Base-by-base conservation (phyloP, 768 basidiomycete species). In the Collybia sordida region DNA sequence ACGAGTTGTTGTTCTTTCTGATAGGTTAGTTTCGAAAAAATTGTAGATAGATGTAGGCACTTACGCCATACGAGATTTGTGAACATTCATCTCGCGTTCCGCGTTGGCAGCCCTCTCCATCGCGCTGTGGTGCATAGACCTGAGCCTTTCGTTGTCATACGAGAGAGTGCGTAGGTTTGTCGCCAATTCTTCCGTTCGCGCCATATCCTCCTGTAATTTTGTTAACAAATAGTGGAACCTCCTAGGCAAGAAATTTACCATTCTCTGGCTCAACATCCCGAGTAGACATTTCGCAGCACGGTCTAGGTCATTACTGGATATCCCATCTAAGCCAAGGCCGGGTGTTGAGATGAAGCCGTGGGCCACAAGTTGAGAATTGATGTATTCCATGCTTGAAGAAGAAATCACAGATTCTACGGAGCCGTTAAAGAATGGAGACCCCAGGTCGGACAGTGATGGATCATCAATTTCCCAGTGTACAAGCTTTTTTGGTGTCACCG, bases 61-160 rank as follows among this genome's bases (percentile, higher is more conserved):
- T 53, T 63, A 93, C 91, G 73, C 73, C 41, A 86, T 69, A 49
- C 84, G 82, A 17, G 88, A 82, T 61, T 90, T 90, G 63, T 85
- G 79, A 35, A 85, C 59, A 60, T 84, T 86, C 61, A 75, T 77
- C 63, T 93, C 90, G n/a, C 86, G 79, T 65, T 93, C 92, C 27
- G 90, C 88, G 40, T 77, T 83, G 12, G 83, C 85, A 1, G 81
- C 78, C 21, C 70, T 78, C 41, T 90, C 90, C 3, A 69, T 73
- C 11, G 81, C 78, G 8, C 72, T 62, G 15, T 73, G 71, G 61
- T 91, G 76, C 78, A 91, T 82, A 1, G 80, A 78, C 27, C 70
- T 68, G 52, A 93, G 73, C 11, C 92, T 79, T 61, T 92, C 90
- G 51, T 90, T 77, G 56, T 94, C 92, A 52, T 94, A 93, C 2